Evolutionary conservation across 257 asterid genomes (phyloP), one percentile per base, ranked within the genome.

Genomic region (Asclepias syriaca): DNA sequence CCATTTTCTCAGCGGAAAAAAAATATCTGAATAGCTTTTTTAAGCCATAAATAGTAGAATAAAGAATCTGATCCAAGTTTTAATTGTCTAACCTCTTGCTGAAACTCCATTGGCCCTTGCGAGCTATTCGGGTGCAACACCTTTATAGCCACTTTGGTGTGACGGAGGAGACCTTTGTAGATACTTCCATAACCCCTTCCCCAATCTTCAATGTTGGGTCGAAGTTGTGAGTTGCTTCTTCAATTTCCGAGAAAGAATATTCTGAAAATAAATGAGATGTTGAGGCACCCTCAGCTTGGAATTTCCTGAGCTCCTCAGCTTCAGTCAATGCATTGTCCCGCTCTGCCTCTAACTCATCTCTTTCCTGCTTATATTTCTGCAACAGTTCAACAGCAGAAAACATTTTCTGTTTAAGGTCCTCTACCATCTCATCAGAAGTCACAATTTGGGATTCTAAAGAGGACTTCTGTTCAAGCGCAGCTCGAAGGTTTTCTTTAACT

Each of bases 101-200:
- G 96, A 81, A 84, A 94, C 77, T 89, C 97, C 53, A 69, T 70
- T 69, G 93, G 97, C 1, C 97, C 97, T 80, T 91, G 96, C 77
- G 69, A 77, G 84, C 97, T 89, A 79, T 83, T 49, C 16, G 92
- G 85, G 75, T 89, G 86, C 65, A 88, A 82, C 84, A 88, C 77
- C 80, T 94, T 94, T 70, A 94, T 80, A 67, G 97, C 96, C 76
- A 94, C 99, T 29, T 82, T 88, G 39, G 97, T 89, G 69, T 89
- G 88, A 69, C 87, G 90, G 59, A 94, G 91, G 71, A 83, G 60
- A 67, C 95, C 97, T 75, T 76, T 86, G 66, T 89, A 91, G 12
- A 91, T 88, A 81, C 79, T 83, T 57, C 99, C 97, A 66, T 89
- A 91, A 74, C 95, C 93, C 97, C 99, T 85, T 89, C 95, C 49